Evolutionary conservation across 345 rosid genomes (phyloP).

Genomic region (Lumnitzera racemosa): DNA sequence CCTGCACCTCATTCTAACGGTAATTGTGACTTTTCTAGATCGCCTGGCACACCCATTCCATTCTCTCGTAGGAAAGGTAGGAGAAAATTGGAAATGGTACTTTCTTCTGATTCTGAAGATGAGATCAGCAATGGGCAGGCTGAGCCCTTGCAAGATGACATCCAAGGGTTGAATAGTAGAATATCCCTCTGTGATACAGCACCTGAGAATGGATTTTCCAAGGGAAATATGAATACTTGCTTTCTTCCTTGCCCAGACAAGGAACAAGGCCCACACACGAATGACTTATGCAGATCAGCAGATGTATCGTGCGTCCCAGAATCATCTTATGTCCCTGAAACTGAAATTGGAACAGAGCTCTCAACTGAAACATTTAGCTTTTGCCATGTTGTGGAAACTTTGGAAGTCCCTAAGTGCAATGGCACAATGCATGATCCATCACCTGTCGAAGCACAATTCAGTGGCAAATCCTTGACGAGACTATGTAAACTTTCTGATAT

Average conservation of each 20-base stretch:
- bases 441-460: constrained; percentile 21
- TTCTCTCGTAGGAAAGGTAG: constrained; percentile 26
- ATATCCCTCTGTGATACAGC: constrained; percentile 22
- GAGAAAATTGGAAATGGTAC: constrained; percentile 42
- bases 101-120: constrained; percentile 86
- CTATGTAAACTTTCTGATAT: constrained; percentile 27
- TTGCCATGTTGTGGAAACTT: constrained; percentile 30
- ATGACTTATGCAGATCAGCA: constrained; percentile 29
- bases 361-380: constrained; percentile 33
- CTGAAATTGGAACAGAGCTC: constrained; percentile 43
- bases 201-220: constrained; percentile 23
- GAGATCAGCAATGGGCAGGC: constrained; percentile 27
- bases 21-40: constrained; percentile 26
- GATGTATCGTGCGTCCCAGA: constrained; percentile 79
- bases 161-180: constrained; percentile 17
- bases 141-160: constrained; percentile 16
- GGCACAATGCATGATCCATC: constrained; percentile 20
- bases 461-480: constrained; percentile 13
- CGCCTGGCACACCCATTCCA: constrained; percentile 37
- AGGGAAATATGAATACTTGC: constrained; percentile 20
- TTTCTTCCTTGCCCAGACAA: constrained; percentile 13
- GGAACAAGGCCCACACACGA: constrained; percentile 10
- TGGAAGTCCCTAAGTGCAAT: constrained; percentile 39
- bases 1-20: constrained; percentile 22
- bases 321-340: constrained; percentile 82